A percentile compares a stretch with the other conserved stretches of the same genome.
Evolutionary conservation across 148 eudicot species (phyloP).

Genomic region (Mesembryanthemum crystallinum): DNA sequence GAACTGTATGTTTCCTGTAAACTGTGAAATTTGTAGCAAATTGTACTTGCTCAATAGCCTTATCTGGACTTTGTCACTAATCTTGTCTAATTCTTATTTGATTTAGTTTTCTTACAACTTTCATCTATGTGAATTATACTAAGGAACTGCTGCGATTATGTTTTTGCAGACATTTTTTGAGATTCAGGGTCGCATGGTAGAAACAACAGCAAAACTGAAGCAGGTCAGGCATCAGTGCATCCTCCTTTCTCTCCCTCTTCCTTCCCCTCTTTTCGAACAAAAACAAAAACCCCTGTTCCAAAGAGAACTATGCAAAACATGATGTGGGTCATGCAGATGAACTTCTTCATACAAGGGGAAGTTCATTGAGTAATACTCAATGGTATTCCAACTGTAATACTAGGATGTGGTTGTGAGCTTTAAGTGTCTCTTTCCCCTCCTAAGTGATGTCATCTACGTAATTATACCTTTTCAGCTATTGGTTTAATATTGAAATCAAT

Average conservation of each 20-base stretch:
- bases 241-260: not conserved
- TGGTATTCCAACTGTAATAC: slow-evolving; percentile 1
- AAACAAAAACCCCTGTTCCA: not conserved
- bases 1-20: slow-evolving; percentile 37
- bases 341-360: not conserved
- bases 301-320: not conserved
- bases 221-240: slow-evolving; percentile 43
- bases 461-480: not conserved
- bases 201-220: slow-evolving; percentile 72
- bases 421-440: not conserved
- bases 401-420: not conserved
- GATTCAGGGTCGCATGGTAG: slow-evolving; percentile 90
- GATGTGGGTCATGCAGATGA: not conserved
- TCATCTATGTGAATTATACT: not conserved
- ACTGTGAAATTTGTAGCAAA: not conserved
- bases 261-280: not conserved
- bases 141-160: not conserved
- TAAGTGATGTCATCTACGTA: not conserved
- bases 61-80: not conserved
- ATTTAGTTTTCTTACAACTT: not conserved
- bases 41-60: not conserved
- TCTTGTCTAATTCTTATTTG: not conserved
- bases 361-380: not conserved
- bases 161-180: slow-evolving; percentile 67
- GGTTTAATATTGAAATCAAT: slow-evolving; percentile 9